These are phyloP conservation scores for Pichia sp. DNA, from an alignment of 1,139 yeast genomes.

Conservation along the genomic window DNA sequence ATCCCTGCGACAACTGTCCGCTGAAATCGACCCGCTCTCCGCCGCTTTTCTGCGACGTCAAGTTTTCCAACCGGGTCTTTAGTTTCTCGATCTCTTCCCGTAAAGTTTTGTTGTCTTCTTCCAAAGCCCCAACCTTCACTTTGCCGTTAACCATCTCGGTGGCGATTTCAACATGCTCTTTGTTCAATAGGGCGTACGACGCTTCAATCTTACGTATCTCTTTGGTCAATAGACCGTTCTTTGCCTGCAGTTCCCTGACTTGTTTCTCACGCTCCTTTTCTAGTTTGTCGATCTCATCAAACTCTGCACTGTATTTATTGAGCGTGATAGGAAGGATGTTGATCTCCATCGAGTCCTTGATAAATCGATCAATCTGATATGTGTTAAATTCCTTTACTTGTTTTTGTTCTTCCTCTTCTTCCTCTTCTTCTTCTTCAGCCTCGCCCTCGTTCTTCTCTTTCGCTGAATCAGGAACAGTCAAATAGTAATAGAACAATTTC, in stretches of 20 bases:
- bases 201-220: constrained; percentile 74
- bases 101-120: constrained; percentile 59
- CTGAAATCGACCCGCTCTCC: constrained; percentile 23
- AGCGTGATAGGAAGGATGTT: constrained; percentile 69
- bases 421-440: constrained; percentile 17
- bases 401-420: constrained; percentile 13
- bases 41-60: constrained; percentile 26
- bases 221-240: constrained; percentile 69
- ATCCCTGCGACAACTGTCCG: constrained; percentile 23
- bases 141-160: constrained; percentile 68
- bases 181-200: constrained; percentile 62
- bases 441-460: constrained; percentile 17
- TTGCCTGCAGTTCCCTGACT: constrained; percentile 56
- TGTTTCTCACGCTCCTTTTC: constrained; percentile 70
- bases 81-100: constrained; percentile 50
- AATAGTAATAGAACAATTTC: constrained; percentile 66
- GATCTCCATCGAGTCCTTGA: constrained; percentile 72
- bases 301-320: constrained; percentile 67
- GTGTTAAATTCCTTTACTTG: constrained; percentile 19
- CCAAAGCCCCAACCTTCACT: constrained; percentile 59
- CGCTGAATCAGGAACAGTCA: constrained; percentile 35
- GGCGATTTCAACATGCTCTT: constrained; percentile 75
- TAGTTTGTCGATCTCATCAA: constrained; percentile 61
- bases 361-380: constrained; percentile 68
- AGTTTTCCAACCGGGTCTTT: constrained; percentile 39